Conservation (phyloP, 1,284 basidiomycete genomes). For the Melampsora americana region DNA sequence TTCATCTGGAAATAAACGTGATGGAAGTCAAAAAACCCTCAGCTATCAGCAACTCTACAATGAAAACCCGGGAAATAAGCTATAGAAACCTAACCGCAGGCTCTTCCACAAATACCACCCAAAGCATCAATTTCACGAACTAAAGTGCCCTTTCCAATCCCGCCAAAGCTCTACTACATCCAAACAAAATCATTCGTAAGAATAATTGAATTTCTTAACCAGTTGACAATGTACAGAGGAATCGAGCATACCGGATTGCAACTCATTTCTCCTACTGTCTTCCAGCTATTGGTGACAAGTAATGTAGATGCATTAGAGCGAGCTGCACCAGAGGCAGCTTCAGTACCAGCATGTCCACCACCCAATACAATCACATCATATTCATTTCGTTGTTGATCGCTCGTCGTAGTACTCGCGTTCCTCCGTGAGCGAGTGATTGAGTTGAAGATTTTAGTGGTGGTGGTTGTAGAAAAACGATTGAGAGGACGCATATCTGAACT, state of each 20-base stretch:
- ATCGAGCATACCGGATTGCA: constrained; percentile 68
- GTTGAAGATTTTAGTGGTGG: too few species aligned
- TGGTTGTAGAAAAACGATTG: too few species aligned
- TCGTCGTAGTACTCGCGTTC: not conserved
- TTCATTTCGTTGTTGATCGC: not conserved
- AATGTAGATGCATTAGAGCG: constrained; percentile 74
- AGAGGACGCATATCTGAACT: too few species aligned
- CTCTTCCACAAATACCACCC: constrained; percentile 72
- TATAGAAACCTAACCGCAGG: constrained; percentile 62
- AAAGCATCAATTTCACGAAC: constrained; percentile 83
- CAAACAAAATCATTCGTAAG: not conserved
- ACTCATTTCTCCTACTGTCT: constrained; percentile 79
- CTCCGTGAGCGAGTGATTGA: not conserved
- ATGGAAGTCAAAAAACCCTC: not conserved
- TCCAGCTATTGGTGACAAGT: constrained; percentile 72
- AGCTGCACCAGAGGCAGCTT: constrained; percentile 80
- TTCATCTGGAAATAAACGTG: constrained; percentile 61
- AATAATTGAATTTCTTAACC: too few species aligned
- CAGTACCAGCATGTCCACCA: constrained; percentile 86
- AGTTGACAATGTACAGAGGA: too few species aligned
- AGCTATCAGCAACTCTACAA: not conserved
- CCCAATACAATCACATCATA: constrained; percentile 74
- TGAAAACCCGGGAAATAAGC: not conserved
- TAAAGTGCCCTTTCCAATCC: constrained; percentile 83
- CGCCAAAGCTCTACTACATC: constrained; percentile 45